Evolutionary conservation across 2,329 filamentous ascomycete genomes (phyloP).

Genomic region (Fonsecaea monophora): DNA sequence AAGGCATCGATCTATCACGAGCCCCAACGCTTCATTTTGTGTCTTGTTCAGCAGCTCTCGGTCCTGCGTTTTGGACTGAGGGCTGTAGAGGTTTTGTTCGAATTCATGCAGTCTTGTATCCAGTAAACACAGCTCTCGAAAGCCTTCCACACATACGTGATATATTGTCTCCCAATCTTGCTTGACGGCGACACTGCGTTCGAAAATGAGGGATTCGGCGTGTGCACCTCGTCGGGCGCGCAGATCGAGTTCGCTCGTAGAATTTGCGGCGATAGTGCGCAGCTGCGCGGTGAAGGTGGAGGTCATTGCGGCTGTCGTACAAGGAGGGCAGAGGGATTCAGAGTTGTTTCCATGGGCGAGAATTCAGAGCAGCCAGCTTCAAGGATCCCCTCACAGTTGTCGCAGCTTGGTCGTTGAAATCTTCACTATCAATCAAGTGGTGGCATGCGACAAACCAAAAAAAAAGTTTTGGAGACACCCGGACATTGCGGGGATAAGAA

Average conservation of each 20-base stretch:
- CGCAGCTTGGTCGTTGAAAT: not conserved
- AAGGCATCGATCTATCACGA: conserved; percentile 80
- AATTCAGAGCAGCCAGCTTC: not conserved
- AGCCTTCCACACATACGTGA: conserved; percentile 85
- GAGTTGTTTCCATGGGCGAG: conserved; percentile 7
- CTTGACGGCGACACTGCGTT: conserved; percentile 78
- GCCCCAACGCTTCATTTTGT: conserved; percentile 83
- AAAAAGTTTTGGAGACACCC: conserved; percentile 24
- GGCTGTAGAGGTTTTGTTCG: conserved; percentile 82
- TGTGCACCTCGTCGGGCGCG: conserved; percentile 92
- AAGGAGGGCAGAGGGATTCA: not conserved
- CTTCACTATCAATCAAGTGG: conserved; percentile 5
- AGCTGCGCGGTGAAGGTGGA: conserved; percentile 92
- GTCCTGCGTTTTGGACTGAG: conserved; percentile 89
- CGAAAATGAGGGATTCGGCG: conserved; percentile 93
- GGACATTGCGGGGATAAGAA: conserved; percentile 22
- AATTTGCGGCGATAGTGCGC: conserved; percentile 87
- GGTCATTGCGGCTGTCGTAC: conserved; percentile 63
- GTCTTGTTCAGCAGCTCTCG: conserved; percentile 79
- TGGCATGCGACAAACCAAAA: conserved; percentile 5
- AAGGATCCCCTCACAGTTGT: not conserved
- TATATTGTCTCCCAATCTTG: conserved; percentile 93
- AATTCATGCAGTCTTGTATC: conserved; percentile 81
- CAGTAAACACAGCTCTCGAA: conserved; percentile 86
- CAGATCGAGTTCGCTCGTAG: conserved; percentile 87